Evolutionary conservation across 805 yeast species (phyloP).

Genomic region (Aciculoconidium aculeatum): DNA sequence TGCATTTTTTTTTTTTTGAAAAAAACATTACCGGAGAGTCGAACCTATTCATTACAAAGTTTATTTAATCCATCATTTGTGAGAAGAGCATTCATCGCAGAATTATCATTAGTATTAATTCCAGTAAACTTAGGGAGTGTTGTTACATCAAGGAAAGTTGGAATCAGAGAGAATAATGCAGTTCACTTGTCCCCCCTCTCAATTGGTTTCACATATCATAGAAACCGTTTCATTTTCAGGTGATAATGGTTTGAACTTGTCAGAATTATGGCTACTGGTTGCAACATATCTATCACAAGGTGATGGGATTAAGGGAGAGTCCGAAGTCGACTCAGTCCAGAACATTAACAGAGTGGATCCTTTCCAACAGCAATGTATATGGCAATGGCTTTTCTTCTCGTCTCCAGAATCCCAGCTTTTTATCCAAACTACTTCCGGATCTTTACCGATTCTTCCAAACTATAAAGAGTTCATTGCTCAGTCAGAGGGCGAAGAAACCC

Average conservation of each 20-base stretch:
- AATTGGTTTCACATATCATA: conserved; percentile 18
- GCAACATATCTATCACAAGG: conserved; percentile 3
- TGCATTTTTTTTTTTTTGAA: no score
- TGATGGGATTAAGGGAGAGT: no score
- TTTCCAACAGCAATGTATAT: conserved; percentile 32
- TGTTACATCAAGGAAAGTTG: no score
- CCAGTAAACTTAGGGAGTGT: no score
- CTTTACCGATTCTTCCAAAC: conserved; percentile 12
- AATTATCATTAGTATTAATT: no score
- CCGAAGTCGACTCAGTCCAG: no score
- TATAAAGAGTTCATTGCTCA: conserved; percentile 13
- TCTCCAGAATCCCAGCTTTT: no score
- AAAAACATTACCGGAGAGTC: no score
- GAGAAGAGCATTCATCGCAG: no score
- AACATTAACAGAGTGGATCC: conserved; percentile 22
- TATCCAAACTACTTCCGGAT: no score
- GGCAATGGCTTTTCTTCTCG: conserved; percentile 34
- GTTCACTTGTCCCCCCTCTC: conserved; percentile 14
- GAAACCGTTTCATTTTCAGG: conserved; percentile 30
- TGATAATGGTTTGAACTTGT: conserved; percentile 20
- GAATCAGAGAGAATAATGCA: conserved; percentile 7
- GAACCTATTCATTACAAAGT: no score
- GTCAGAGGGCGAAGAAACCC: conserved; percentile 12
- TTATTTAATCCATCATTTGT: no score
- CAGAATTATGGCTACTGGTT: conserved; percentile 23